Evolutionary conservation across 2,329 filamentous ascomycete genomes (phyloP), one percentile per base, ranked within the genome.

Genomic region (Chrysosporium keratinophilum): DNA sequence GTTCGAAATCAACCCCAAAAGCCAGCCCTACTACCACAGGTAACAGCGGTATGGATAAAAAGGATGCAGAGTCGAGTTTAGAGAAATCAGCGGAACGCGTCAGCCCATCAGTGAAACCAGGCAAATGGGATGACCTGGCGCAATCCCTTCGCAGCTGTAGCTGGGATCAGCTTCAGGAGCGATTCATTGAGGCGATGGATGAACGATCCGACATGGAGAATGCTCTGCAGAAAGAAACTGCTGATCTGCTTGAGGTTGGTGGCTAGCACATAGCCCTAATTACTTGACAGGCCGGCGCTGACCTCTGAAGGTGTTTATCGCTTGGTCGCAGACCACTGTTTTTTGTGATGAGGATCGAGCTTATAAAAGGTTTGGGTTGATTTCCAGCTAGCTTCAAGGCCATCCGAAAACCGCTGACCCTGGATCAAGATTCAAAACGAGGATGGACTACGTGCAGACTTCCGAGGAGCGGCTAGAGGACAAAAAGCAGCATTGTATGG

Each of bases 401-500:
- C 10, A 2, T 33, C 3, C 12, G 7, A 20, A 11, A 15, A 41
- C 12, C 19, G 3, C 17, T n/a, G 17, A 44, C 9, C 28, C 14
- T n/a, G 28, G 33, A 9, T 35, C 2, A 31, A 88, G 86, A 53
- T 76, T 95, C 44, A 85, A 84, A 64, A 96, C 90, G 1, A 82
- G 89, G 57, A 82, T 85, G 66, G 76, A 81, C 57, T 86, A 84
- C 66, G 87, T 95, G 31, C 81, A 84, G 57, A 75, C 88, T 42
- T 81, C 84, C 0, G 90, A 95, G 66, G 74, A 80, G 39, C 78
- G 76, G 23, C 75, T 95, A 54, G 80, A 82, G 52, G 78, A 84
- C 60, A 93, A 85, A 65, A 85, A 89, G 64, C 76, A 83, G 57
- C 89, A 95, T 63, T 87, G 89, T 95, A 72, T 73, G 85, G 71